Base-by-base conservation (phyloP, 1,139 yeast genomes). In the Petasospora fabianii region DNA sequence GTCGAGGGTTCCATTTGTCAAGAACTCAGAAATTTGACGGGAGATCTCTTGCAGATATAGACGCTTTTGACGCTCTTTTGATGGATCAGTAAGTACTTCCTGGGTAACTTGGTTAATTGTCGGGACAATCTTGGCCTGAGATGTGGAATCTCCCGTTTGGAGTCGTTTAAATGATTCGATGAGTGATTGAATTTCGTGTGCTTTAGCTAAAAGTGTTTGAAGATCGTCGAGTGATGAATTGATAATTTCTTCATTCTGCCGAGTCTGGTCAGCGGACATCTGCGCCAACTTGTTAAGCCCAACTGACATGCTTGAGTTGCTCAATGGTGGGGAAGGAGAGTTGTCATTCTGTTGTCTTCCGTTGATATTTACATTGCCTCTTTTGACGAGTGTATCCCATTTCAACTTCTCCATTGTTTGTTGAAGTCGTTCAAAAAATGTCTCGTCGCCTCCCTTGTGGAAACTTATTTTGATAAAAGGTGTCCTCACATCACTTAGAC, bases 231-330 rank as follows among this genome's bases (percentile, higher is more conserved):
- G 63, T 0, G 96, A 88, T 24, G 75, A 72, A 27, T 77, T 74
- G 38, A 88, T 65, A 0, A 88, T 70, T 16, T 70, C 57, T 42
- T 84, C 86, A 47, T 82, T 84, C 36, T 75, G 73, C 41, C 71
- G 68, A 9, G 84, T 65, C 50, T 75, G 74, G 30, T 68, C 66
- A 45, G 77, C 82, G 32, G 81, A 78, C 10, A 72, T 62, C 36
- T 69, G 69, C 48, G 87, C 85, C 16, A 90, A 65, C 1, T 86
- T 86, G 49, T 80, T 81, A 8, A 90, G 80, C 0, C 97, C 95
- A 14, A 60, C 50, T 2, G 39, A 50, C 46, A 31, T 52, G n/a
- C n/a, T n/a, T n/a, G n/a, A n/a, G n/a, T n/a, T n/a, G n/a, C n/a
- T n/a, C n/a, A n/a, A n/a, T 24, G 39, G 27, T 30, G 32, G 24